These are phyloP conservation scores for Lactarius sanguifluus DNA, from an alignment of 768 basidiomycete species.

Conservation along the genomic window DNA sequence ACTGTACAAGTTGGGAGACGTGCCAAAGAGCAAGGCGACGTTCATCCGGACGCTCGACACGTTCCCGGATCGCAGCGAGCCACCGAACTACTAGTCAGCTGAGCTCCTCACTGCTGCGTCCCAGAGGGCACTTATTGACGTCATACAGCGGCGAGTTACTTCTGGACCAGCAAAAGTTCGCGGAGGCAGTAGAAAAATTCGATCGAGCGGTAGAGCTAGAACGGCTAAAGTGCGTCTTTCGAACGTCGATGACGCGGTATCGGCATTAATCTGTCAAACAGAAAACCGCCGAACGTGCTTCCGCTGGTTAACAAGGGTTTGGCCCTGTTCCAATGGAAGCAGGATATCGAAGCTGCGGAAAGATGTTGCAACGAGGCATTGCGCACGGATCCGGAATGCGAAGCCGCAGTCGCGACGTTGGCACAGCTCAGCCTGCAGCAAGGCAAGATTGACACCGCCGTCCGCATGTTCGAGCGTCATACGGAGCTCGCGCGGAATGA, in stretches of 20 bases:
- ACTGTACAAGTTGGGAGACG: slow-evolving; percentile 84
- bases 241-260: slow-evolving; percentile 6
- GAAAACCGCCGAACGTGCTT: slow-evolving; percentile 70
- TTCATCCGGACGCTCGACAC: slow-evolving; percentile 82
- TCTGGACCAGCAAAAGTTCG: slow-evolving; percentile 85
- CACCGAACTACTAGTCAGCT: slow-evolving; percentile 91
- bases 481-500: slow-evolving; percentile 87
- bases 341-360: slow-evolving; percentile 82
- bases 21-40: slow-evolving; percentile 82
- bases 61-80: slow-evolving; percentile 87
- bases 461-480: slow-evolving; percentile 83
- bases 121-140: slow-evolving; percentile 11
- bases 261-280: slow-evolving; percentile 31
- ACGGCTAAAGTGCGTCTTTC: slow-evolving; percentile 56
- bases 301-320: slow-evolving; percentile 98
- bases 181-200: slow-evolving; percentile 89
- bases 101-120: slow-evolving; percentile 34
- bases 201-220: slow-evolving; percentile 90
- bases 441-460: slow-evolving; percentile 81
- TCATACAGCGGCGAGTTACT: slow-evolving; percentile 81
- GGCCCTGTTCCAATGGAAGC: slow-evolving; percentile 92
- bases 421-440: slow-evolving; percentile 93
- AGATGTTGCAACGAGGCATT: slow-evolving; percentile 86
- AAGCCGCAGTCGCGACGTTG: slow-evolving; percentile 93
- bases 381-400: slow-evolving; percentile 86